Evolutionary conservation across 305 asterid genomes (phyloP).

Genomic region (Solanum hybrid): DNA sequence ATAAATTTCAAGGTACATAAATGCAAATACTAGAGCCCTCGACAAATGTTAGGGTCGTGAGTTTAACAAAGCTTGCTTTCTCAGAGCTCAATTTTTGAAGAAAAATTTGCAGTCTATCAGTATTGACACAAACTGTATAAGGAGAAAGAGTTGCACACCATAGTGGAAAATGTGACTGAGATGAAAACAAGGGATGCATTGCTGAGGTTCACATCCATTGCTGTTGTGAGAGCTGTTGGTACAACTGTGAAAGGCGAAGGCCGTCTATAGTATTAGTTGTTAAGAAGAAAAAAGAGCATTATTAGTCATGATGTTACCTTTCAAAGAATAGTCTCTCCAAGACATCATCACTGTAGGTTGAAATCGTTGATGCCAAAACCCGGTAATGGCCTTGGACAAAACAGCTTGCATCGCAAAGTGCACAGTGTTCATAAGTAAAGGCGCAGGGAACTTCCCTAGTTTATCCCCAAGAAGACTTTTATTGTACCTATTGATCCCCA

Average conservation of each 20-base stretch:
- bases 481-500: not conserved
- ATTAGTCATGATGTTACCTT: conserved; percentile 38
- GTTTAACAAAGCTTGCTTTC: no score
- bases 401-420: conserved; percentile 94
- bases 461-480: conserved; percentile 72
- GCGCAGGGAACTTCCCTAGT: conserved; percentile 93
- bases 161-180: no score
- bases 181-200: no score
- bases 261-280: no score
- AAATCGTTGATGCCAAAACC: conserved; percentile 81
- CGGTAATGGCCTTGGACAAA: conserved; percentile 70
- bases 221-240: no score
- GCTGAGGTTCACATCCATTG: no score
- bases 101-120: not conserved
- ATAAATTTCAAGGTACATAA: not conserved
- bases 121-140: no score
- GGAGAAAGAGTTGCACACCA: no score
- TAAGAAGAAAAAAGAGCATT: not conserved
- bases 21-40: not conserved
- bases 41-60: not conserved
- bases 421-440: conserved; percentile 79
- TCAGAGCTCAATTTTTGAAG: no score
- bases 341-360: conserved; percentile 61
- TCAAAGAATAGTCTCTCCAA: conserved; percentile 78
- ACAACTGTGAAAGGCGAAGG: no score